Evolutionary conservation across 2,329 filamentous ascomycete species (phyloP), one percentile per base, ranked within the genome.

Genomic region (Calonectria leucothoes): DNA sequence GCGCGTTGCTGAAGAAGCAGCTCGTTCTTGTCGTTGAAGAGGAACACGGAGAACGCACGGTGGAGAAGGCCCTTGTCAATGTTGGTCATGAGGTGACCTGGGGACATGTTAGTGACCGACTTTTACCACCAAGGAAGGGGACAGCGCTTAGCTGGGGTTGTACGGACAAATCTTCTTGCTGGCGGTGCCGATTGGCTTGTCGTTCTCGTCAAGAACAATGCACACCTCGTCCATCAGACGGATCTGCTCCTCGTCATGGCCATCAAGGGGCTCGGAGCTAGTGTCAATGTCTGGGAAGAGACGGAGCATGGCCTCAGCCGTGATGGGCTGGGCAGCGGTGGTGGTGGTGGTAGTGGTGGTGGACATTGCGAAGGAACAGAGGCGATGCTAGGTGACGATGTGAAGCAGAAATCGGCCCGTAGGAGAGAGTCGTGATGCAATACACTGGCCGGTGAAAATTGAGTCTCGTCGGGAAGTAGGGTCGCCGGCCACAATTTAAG

Each of bases 181-280:
- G 66, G 95, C 96, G 78, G 95, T 98, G 76, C 97, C 97, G 84
- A 99, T 98, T 35, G 96, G 96, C 81, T 92, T 88, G 84, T 98
- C 97, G 81, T 98, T 91, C 81, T 98, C 93, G 85, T 98, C 96
- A 59, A 97, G 88, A 23, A 99, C 97, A 83, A 99, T 98, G 90
- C 97, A 99, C 64, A 98, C 94, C 88, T 98, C 97, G 82, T 99
- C 96, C 97, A 99, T 99, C 81, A 99, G 87, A 65, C 96, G 93
- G 81, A 98, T 98, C 88, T 99, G 97, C 88, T 98, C 96, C 84
- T 94, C 96, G 88, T 98, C 96, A 87, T 98, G 97, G 66, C 96
- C 97, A 70, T 93, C 93, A 55, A 98, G 90, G 72, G 95, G 95
- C 66, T 91, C 89, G 76, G 93, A 93, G 82, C 89, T 91, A 74